Base-by-base conservation (phyloP, 2,329 filamentous ascomycete species). In the Pseudocercospora fuligena region DNA sequence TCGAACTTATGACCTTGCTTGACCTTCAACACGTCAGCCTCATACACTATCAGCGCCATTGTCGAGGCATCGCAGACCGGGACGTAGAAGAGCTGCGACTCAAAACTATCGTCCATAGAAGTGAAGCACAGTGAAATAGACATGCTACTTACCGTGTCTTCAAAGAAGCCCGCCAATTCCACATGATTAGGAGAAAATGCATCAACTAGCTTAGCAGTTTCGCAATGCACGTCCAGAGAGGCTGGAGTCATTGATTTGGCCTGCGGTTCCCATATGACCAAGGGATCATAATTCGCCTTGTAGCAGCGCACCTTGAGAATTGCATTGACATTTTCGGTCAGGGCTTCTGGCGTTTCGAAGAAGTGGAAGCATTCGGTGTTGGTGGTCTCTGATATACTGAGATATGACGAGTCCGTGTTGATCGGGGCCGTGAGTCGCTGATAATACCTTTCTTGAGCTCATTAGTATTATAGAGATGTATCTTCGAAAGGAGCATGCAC, bases 131-230 rank as follows among this genome's bases (percentile, higher is more conserved):
- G 12, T 12, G 12, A 16, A 36, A 16, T 1, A 36, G 1, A 36
- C 4, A 12, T 36, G 33, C 2, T 16, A 40, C 54, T 33, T 21
- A 58, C 54, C 14, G 5, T 12, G 6, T 23, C 5, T n/a, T 60
- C 60, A 56, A 76, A 76, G 59, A 76, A 72, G 8, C 64, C 60
- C 3, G 62, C 69, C 0, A 76, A 65, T 63, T 76, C 74, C n/a
- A 66, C 64, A 60, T 76, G 73, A 43, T 76, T 76, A 5, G 74
- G 74, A 6, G 74, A 76, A 66, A 75, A 76, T 12, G 73, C 70
- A n/a, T 72, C 68, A 4, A 75, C 69, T 2, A 68, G 16, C 7
- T 25, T 61, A 2, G 66, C 66, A 9, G 66, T 66, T 9, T 61
- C 16, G 27, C 68, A 51, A 60, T 76, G 74, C 19, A 51, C 47